These are phyloP conservation scores for Bolboschoenus planiculmis DNA, from an alignment of 176 grass and related monocot species.

Conservation along the genomic window DNA sequence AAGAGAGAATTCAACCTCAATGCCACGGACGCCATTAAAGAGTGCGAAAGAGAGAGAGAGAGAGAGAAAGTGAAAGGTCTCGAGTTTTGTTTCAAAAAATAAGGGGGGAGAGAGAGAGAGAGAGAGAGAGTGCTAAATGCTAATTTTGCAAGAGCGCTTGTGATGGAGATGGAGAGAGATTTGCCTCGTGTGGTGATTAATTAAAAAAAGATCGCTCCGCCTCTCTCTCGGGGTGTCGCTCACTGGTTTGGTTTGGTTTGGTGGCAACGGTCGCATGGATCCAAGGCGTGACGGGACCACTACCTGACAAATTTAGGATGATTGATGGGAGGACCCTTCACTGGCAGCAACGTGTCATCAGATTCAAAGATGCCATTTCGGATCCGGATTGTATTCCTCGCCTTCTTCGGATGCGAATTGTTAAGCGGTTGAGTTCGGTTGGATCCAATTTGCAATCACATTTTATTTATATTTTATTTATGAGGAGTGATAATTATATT, in stretches of 20 bases:
- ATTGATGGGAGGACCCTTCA: neutral
- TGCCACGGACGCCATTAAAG: neutral
- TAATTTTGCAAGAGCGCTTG: neutral
- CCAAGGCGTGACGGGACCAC: neutral
- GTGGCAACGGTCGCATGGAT: neutral
- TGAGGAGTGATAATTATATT: no score
- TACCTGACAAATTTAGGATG: neutral
- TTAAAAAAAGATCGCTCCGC: neutral
- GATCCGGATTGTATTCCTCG: neutral
- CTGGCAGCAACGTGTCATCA: neutral
- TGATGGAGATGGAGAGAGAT: neutral
- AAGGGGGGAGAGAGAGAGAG: neutral
- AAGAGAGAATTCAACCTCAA: slow-evolving; percentile 22
- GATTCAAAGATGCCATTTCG: neutral
- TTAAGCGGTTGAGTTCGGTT: no score
- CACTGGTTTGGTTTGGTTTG: neutral
- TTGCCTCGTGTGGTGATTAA: slow-evolving; percentile 10
- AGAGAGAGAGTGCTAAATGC: neutral
- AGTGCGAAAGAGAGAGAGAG: neutral
- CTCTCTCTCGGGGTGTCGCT: neutral
- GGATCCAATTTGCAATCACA: neutral
- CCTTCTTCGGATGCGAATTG: neutral
- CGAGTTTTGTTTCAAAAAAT: neutral
- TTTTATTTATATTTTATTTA: neutral
- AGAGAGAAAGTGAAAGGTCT: neutral